A percentile compares a stretch with the other conserved stretches of the same genome.
These are phyloP conservation scores for Tritrichomonas foetus DNA, from an alignment of 208 protist genomes.

Conservation along the genomic window DNA sequence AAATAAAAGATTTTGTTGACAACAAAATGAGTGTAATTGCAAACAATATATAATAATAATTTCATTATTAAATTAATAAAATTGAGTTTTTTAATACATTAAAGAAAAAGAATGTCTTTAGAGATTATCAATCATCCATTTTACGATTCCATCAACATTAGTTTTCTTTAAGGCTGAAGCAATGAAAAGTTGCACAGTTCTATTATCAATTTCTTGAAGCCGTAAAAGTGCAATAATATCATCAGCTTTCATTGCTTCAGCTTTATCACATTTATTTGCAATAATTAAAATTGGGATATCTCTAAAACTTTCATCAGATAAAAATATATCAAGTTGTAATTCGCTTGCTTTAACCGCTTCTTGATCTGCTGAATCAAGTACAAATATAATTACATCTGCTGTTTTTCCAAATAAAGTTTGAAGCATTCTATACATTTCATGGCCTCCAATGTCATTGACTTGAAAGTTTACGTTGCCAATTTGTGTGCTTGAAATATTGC, in stretches of 20 bases:
- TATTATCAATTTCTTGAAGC: neutral
- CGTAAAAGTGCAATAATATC: neutral
- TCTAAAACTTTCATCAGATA: neutral
- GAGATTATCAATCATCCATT: neutral
- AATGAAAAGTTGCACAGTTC: neutral
- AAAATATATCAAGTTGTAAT: neutral
- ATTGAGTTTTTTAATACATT: too few species aligned
- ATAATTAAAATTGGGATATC: conserved; percentile 14
- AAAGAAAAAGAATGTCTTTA: too few species aligned
- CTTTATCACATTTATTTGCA: neutral
- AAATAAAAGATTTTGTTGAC: too few species aligned
- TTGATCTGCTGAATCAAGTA: conserved; percentile 34
- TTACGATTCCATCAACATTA: neutral
- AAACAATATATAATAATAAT: too few species aligned
- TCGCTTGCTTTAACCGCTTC: neutral
- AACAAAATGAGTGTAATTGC: too few species aligned
- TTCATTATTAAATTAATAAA: too few species aligned
- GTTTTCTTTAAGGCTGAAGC: neutral
- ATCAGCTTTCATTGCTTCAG: neutral
- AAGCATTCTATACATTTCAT: too few species aligned
- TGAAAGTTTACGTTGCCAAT: neutral
- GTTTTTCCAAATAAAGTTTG: too few species aligned
- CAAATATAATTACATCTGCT: neutral
- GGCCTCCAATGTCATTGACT: neutral
- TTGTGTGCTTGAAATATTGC: neutral